Base-by-base conservation (phyloP, 352 stramenopile genomes). In the Phytophthora cryptogea region DNA sequence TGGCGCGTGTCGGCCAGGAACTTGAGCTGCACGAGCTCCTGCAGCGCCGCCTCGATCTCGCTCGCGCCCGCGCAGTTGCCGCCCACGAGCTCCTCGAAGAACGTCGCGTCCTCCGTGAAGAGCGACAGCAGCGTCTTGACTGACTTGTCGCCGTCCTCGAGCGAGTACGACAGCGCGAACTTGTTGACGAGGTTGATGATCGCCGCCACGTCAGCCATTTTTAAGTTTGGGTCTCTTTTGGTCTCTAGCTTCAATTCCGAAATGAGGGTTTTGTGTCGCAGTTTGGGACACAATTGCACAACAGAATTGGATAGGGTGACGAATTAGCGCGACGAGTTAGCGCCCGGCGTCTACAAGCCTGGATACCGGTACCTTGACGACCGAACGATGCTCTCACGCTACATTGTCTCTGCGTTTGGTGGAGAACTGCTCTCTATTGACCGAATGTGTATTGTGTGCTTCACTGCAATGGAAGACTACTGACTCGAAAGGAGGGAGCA, bases 121-220 rank as follows among this genome's bases (percentile, higher is more conserved):
- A 90, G 76, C 46, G 65, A 63, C 52, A 94, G 62, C 9, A 94
- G 66, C 49, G 78, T 63, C 68, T 88, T 77, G 40, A 86, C 66
- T 17, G 79, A 91, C 65, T 78, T 76, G 33, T 90, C 79, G n/a
- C 66, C 72, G 58, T 90, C 76, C 66, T 92, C 80, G 16, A 92
- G 73, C 71, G 83, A 90, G 68, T 90, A 94, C 43, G 76, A 66
- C 23, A 85, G 71, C 62, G 85, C 85, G 54, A 92, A 94, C 50
- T 67, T 75, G 76, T 94, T 94, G 33, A 94, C 78, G 63, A 94
- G 75, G 77, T 92, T 94, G 54, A 91, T 79, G 60, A 94, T 89
- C 14, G 85, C 73, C 26, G 71, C 72, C 55, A 88, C 71, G 45
- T 92, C 84, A 49, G 80, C 70, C 84, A 93, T 93, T 72, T 28